phyloP scores from a whole-genome alignment of 768 basidiomycete genomes.

The Saitozyma podzolica region DNA sequence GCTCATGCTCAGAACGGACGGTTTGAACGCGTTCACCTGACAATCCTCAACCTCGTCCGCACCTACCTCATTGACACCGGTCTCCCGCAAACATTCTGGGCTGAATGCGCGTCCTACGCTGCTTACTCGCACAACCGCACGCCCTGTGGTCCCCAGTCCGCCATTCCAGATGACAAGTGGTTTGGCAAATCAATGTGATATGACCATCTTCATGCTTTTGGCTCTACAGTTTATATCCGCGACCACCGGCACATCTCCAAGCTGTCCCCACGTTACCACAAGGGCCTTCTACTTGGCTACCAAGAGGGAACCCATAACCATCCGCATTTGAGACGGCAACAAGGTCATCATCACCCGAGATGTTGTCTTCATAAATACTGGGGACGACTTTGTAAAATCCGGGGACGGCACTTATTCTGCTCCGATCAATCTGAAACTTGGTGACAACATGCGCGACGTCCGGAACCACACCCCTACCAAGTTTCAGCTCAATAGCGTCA shows the following conservation, averaged over 20 bases:
- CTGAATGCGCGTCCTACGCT: slow-evolving; percentile 3
- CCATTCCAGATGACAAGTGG: slow-evolving; percentile 10
- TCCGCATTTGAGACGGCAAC: not conserved
- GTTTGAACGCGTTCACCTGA: slow-evolving; percentile 10
- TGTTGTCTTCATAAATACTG: not conserved
- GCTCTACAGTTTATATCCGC: not conserved
- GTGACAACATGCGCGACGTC: not conserved
- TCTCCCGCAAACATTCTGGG: slow-evolving; percentile 2
- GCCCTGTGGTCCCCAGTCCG: not conserved
- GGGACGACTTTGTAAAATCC: too few relatives aligned
- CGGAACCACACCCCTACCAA: slow-evolving; percentile 1
- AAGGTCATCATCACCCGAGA: not conserved
- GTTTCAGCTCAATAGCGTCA: not conserved
- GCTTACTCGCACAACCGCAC: slow-evolving; percentile 5
- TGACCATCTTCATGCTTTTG: slow-evolving; percentile 1
- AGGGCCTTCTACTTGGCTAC: not conserved
- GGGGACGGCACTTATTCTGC: not conserved
- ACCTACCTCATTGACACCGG: slow-evolving; percentile 4
- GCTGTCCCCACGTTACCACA: not conserved
- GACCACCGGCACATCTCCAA: not conserved
- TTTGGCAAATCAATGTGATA: not conserved
- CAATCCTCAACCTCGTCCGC: slow-evolving; percentile 4
- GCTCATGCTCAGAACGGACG: slow-evolving; percentile 13
- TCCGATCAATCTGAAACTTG: not conserved
- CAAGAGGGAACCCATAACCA: not conserved